These are phyloP conservation scores for Skeletonema potamos DNA, from an alignment of 108 stramenopile genomes.

Conservation along the genomic window DNA sequence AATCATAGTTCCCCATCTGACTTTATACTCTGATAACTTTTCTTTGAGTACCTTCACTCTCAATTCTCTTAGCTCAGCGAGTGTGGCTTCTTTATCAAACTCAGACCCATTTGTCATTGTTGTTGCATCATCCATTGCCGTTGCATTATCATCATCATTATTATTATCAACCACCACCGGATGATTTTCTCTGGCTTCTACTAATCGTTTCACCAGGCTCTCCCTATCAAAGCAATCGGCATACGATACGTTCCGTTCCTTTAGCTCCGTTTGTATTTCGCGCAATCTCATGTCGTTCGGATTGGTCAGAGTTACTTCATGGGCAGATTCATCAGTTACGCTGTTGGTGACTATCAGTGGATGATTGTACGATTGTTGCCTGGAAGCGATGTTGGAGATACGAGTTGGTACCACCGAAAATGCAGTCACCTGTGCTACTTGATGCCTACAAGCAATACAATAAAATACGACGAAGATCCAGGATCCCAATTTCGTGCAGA, in stretches of 20 bases:
- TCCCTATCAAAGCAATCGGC: conserved; percentile 77
- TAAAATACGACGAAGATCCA: background rate
- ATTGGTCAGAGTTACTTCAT: background rate
- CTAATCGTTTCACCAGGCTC: conserved; percentile 50
- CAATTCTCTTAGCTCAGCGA: conserved; percentile 56
- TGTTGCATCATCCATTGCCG: background rate
- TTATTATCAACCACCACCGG: conserved; percentile 4
- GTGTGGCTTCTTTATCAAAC: conserved; percentile 45
- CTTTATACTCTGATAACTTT: conserved; percentile 60
- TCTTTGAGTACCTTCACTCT: conserved; percentile 56
- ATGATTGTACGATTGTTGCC: background rate
- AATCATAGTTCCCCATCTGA: conserved; percentile 68
- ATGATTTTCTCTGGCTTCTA: conserved; percentile 48
- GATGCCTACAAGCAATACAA: background rate
- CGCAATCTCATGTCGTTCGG: conserved; percentile 32
- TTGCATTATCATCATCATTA: background rate
- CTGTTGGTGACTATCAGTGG: background rate
- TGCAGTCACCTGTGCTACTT: background rate
- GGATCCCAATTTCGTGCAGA: background rate
- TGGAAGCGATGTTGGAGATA: background rate
- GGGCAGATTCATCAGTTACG: background rate
- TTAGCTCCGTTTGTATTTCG: conserved; percentile 61
- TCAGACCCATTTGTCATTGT: background rate
- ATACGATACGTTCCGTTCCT: conserved; percentile 40
- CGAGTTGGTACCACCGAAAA: background rate